Conservation (phyloP, 305 asterid species). For the Fraxinus platypoda region DNA sequence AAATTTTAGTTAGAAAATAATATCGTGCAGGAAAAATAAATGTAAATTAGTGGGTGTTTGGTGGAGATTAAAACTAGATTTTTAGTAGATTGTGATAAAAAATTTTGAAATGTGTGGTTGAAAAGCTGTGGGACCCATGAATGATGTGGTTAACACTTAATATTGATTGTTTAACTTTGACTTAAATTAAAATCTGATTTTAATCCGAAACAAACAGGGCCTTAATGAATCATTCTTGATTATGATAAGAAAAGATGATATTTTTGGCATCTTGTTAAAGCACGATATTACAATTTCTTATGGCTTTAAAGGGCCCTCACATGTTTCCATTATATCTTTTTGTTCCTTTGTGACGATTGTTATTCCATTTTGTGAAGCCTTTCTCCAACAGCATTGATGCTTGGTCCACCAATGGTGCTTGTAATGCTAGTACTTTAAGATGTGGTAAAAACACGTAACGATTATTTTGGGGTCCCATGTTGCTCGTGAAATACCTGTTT, state of each 20-base stretch:
- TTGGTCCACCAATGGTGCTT: slow-evolving; percentile 30
- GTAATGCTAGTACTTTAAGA: background rate
- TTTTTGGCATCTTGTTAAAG: slow-evolving; percentile 25
- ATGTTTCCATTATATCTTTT: slow-evolving; percentile 33
- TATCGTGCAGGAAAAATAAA: background rate
- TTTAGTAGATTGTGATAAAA: no score
- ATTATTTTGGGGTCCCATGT: background rate
- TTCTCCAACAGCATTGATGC: slow-evolving; percentile 25
- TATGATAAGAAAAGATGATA: slow-evolving; percentile 14
- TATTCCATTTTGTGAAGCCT: slow-evolving; percentile 37
- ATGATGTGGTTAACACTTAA: no score
- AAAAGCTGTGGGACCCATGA: no score
- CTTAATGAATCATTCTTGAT: slow-evolving; percentile 3
- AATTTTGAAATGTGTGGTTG: no score
- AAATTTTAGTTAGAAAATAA: background rate
- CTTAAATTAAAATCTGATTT: no score
- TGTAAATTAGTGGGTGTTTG: no score
- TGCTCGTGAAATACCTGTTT: background rate
- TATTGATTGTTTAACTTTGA: no score
- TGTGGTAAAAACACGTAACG: background rate
- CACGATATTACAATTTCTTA: slow-evolving; percentile 12
- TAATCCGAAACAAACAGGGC: no score
- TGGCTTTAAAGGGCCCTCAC: slow-evolving; percentile 37
- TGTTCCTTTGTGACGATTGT: slow-evolving; percentile 36
- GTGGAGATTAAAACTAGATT: no score